Base-by-base conservation (phyloP, 352 stramenopile species). In the Phytophthora colocasiae region DNA sequence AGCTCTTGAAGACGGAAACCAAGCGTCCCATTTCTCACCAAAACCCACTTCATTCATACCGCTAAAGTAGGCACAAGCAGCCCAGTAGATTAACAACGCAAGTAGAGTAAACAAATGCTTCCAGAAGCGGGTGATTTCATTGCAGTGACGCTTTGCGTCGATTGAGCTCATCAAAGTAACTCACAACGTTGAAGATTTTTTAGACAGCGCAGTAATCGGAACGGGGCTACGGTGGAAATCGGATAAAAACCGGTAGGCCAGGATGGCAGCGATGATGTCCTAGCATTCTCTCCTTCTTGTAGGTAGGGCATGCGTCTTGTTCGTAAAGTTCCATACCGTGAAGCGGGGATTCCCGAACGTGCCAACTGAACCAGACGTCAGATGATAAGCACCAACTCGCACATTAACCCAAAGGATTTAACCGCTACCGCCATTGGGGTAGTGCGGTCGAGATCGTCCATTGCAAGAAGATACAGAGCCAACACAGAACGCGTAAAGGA, bases 251-350 rank as follows among this genome's bases (percentile, higher is more conserved):
- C 71, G 75, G 31, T 90, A 73, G 10, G 84, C 63, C 2, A 78
- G 78, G 10, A 85, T 51, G 0, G 75, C 66, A 0, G 76, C 69
- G 0, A 83, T 34, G n/a, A 72, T n/a, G 22, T 90, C 81, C 50
- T 0, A 76, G 3, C 24, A 90, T 39, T 6, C 81, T 69, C 39
- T 87, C 58, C 26, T 75, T 79, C 46, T 66, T 69, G 63, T 90
- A 90, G 15, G 59, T 52, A 22, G 38, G 29, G 1, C 55, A 48
- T n/a, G 79, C 53, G 3, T 63, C 58, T 49, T 87, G 76, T 50
- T 90, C 81, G 36, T 90, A 90, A 1, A 88, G 46, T 38, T 90
- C 78, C 58, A 90, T 69, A 3, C n/a, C n/a, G n/a, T n/a, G 77
- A 77, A 2, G 64, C 34, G 44, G 34, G 3, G 68, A 71, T 17